Evolutionary conservation across 2,329 filamentous ascomycete genomes (phyloP), one percentile per base, ranked within the genome.

Genomic region (Plectosphaerella cucumerina): DNA sequence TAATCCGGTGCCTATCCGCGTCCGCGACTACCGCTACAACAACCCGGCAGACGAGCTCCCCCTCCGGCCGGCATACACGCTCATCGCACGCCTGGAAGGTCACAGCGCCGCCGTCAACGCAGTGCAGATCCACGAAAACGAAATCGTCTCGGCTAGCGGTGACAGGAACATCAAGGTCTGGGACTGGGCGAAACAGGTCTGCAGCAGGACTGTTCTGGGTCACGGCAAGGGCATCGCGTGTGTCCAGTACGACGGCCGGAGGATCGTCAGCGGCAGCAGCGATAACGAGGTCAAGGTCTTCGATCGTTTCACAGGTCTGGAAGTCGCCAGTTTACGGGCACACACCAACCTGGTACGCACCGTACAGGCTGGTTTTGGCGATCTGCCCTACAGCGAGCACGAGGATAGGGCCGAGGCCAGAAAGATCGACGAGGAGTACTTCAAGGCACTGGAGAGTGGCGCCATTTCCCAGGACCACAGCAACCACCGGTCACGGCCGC

Each of bases 251-350:
- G 94, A 99, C 65, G 91, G 90, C 22, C 85, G 90, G 47, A 84
- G 94, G 18, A 95, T 99, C 56, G 90, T 99, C 48, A 97, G 90
- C 60, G 94, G 94, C 3, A 97, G 92, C 67, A 97, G 92, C 60
- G 94, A 99, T 67, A 91, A 95, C 64, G 92, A 94, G 39, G 90
- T 99, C 31, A 91, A 94, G 59, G 94, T 99, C 18, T 99, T 96
- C 65, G 94, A 97, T 65, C 86, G 88, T 43, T 80, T 82, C 44
- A 91, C 90, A 0, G 88, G 89, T 4, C 85, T 94, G 11, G 92
- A 97, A 67, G 90, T 97, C 6, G 93, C 92, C 15, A 93, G 89
- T 62, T 76, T 99, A 9, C 80, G 85, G 47, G 89, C 89, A 11
- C 94, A 99, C 64, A 78, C 76, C 4, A 89, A 89, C 58, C 81